Conservation (phyloP, 75 land plant species). For the Isoetes taiwanensis region DNA sequence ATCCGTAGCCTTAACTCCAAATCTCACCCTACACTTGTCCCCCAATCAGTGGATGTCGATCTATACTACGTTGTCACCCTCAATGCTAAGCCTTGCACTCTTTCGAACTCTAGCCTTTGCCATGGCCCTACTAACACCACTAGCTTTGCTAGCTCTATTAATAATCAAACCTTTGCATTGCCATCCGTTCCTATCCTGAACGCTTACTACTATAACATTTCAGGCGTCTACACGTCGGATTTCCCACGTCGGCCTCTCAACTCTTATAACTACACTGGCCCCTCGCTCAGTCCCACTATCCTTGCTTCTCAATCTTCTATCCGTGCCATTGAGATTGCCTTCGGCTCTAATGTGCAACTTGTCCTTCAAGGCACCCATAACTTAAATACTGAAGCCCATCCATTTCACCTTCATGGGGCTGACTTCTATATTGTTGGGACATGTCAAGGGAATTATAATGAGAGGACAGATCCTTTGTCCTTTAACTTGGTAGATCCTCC, state of each 20-base stretch:
- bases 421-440: too few relatives aligned
- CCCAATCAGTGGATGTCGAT: conserved; percentile 11
- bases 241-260: not conserved
- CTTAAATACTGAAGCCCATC: not conserved
- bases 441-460: conserved; percentile 39
- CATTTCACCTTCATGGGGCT: conserved; percentile 1
- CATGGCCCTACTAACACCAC: conserved; percentile 9
- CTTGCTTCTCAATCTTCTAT: too few relatives aligned
- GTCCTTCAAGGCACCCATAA: not conserved
- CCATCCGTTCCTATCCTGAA: not conserved
- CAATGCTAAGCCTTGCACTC: conserved; percentile 19
- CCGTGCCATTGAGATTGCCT: not conserved
- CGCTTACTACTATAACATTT: not conserved
- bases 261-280: conserved; percentile 1
- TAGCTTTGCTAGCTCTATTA: not conserved
- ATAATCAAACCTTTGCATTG: not conserved
- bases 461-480: conserved; percentile 9
- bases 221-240: not conserved
- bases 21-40: conserved; percentile 10
- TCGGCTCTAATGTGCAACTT: not conserved
- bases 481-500: conserved; percentile 40
- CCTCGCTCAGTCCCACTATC: too few relatives aligned
- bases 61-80: conserved; percentile 29
- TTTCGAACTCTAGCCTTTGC: too few relatives aligned
- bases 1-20: conserved; percentile 15